Evolutionary conservation across 179 eudicot species (phyloP).

Genomic region (Carnegiea gigantea): DNA sequence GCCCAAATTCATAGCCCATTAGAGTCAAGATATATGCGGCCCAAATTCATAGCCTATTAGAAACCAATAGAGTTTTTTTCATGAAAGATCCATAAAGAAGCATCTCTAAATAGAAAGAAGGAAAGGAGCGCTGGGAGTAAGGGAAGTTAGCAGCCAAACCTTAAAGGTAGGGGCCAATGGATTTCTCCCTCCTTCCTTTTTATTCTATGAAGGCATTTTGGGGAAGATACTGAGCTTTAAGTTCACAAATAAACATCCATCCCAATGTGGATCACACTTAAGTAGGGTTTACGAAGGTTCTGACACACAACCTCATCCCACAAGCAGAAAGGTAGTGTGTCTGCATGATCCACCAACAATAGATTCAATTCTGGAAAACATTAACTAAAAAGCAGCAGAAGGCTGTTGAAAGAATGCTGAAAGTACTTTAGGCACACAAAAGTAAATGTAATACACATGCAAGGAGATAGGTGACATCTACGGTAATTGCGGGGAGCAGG

Average conservation of each 20-base stretch:
- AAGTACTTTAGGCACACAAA: too few relatives aligned
- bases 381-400: too few relatives aligned
- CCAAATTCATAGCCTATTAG: not conserved
- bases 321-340: not conserved
- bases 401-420: too few relatives aligned
- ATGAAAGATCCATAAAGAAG: not conserved
- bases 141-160: not conserved
- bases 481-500: too few relatives aligned
- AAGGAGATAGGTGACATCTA: too few relatives aligned
- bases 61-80: not conserved
- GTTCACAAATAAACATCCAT: not conserved
- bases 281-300: not conserved
- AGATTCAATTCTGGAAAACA: too few relatives aligned
- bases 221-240: not conserved
- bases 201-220: not conserved
- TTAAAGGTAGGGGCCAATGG: not conserved
- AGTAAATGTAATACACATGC: too few relatives aligned
- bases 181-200: not conserved
- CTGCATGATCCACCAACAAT: not conserved
- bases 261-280: not conserved
- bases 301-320: not conserved
- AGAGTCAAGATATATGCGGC: not conserved
- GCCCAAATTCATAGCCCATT: not conserved
- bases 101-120: not conserved
- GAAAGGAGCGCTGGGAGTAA: too few relatives aligned